Evolutionary conservation across 371 early-diverging fungal genomes (phyloP).

Genomic region (Blakeslea trispora): DNA sequence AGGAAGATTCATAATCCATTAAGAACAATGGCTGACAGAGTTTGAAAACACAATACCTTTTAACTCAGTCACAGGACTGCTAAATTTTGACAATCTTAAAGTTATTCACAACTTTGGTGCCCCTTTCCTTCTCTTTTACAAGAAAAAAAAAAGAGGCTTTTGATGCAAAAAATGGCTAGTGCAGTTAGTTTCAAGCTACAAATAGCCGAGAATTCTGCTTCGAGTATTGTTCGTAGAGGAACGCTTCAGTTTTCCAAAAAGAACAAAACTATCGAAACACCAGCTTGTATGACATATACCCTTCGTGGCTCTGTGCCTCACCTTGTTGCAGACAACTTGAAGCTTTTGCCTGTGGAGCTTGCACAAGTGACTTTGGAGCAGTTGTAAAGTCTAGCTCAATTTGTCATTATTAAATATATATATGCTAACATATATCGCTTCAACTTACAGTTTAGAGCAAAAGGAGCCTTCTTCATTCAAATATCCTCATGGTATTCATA

Average conservation of each 20-base stretch:
- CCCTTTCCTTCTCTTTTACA: slow-evolving; percentile 8
- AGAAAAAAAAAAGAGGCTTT: background rate
- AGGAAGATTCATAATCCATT: no score
- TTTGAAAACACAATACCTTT: no score
- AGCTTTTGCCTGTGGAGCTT: slow-evolving; percentile 46
- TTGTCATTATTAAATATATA: background rate
- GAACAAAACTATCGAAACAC: slow-evolving; percentile 58
- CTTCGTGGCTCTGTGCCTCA: slow-evolving; percentile 76
- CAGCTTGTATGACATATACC: slow-evolving; percentile 72
- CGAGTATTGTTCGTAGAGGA: slow-evolving; percentile 37
- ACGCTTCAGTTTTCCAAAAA: slow-evolving; percentile 40
- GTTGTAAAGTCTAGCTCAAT: slow-evolving; percentile 45
- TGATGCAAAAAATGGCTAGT: slow-evolving; percentile 36
- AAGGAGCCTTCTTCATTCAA: slow-evolving; percentile 49
- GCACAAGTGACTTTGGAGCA: slow-evolving; percentile 60
- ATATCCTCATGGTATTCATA: slow-evolving; percentile 56
- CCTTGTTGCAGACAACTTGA: slow-evolving; percentile 66
- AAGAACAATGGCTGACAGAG: no score
- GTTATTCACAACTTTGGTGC: no score
- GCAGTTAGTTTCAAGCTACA: slow-evolving; percentile 29
- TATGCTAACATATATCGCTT: background rate
- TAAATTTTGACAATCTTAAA: no score
- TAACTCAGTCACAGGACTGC: no score
- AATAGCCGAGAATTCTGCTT: slow-evolving; percentile 19
- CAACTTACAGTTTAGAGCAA: slow-evolving; percentile 43